A percentile compares a stretch with the other conserved stretches of the same genome.
Evolutionary conservation across 2,329 filamentous ascomycete species (phyloP).

Genomic region (Beauveria pseudobassiana): DNA sequence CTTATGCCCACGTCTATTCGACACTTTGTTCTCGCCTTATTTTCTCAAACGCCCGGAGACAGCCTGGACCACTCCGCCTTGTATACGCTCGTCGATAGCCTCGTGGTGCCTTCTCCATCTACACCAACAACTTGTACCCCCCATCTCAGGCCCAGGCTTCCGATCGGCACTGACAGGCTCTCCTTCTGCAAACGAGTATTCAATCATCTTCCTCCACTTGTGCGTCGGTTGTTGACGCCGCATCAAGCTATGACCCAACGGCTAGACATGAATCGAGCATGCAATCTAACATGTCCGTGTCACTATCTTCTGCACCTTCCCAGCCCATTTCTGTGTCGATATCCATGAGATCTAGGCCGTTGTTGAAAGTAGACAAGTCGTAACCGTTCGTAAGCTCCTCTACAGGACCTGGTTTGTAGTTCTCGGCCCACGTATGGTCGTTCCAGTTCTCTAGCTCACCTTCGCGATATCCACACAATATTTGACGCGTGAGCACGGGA

Average conservation of each 20-base stretch:
- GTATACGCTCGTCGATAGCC: not conserved
- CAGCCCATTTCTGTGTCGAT: slow-evolving; percentile 51
- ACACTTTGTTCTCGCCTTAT: not conserved
- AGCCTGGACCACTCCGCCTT: not conserved
- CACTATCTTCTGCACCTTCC: slow-evolving; percentile 50
- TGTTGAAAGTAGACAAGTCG: slow-evolving; percentile 32
- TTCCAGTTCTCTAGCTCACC: slow-evolving; percentile 64
- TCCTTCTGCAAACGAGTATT: no score
- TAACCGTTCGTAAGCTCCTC: slow-evolving; percentile 27
- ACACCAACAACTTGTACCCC: not conserved
- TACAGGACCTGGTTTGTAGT: slow-evolving; percentile 21
- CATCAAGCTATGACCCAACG: slow-evolving; percentile 29
- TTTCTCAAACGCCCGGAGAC: not conserved
- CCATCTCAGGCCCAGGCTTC: no score
- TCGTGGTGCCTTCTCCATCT: not conserved
- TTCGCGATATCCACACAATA: slow-evolving; percentile 66
- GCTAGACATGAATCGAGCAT: slow-evolving; percentile 51
- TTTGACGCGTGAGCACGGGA: slow-evolving; percentile 63
- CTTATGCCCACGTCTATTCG: no score
- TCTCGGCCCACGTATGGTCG: slow-evolving; percentile 49
- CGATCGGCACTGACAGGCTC: not conserved
- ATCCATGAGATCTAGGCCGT: slow-evolving; percentile 52
- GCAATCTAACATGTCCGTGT: slow-evolving; percentile 45
- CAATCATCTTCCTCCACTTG: no score
- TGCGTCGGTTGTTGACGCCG: not conserved